These are phyloP conservation scores for Phlyctochytrium bullatum DNA, from an alignment of 192 early-diverging fungal species.

Conservation along the genomic window DNA sequence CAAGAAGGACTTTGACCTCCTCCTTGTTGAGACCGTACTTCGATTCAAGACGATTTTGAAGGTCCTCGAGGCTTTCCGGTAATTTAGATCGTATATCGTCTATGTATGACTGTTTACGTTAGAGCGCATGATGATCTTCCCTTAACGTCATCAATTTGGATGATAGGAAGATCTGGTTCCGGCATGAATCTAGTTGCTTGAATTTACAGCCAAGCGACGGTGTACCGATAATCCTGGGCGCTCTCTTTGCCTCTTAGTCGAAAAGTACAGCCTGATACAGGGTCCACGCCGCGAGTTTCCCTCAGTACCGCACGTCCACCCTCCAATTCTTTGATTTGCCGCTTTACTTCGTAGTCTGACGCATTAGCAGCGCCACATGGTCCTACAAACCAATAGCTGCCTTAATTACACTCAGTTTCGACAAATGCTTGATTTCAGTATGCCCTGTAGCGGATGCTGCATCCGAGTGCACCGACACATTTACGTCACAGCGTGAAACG, in stretches of 20 bases:
- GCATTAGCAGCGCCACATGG: not conserved
- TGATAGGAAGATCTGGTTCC: constrained; percentile 68
- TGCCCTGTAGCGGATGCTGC: no score
- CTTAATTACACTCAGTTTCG: constrained; percentile 38
- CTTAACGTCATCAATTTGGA: no score
- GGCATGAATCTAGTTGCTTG: constrained; percentile 86
- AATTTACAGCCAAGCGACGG: no score
- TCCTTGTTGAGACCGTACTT: not conserved
- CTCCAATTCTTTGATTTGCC: constrained; percentile 67
- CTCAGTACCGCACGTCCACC: constrained; percentile 51
- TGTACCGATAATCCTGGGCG: constrained; percentile 69
- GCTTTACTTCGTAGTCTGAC: constrained; percentile 71
- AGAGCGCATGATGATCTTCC: no score
- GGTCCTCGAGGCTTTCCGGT: not conserved
- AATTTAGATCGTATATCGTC: no score
- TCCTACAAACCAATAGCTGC: constrained; percentile 34
- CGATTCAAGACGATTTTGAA: not conserved
- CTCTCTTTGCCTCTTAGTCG: constrained; percentile 76
- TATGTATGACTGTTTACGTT: no score
- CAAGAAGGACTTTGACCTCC: not conserved
- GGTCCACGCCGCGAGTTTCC: constrained; percentile 84
- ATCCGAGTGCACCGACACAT: constrained; percentile 69
- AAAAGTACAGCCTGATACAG: constrained; percentile 58
- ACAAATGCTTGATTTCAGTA: not conserved
- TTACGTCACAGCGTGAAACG: constrained; percentile 88